Evolutionary conservation across 78 protist species (phyloP), one percentile per base, ranked within the genome.

Genomic region (Dictyostelium capitatum): DNA sequence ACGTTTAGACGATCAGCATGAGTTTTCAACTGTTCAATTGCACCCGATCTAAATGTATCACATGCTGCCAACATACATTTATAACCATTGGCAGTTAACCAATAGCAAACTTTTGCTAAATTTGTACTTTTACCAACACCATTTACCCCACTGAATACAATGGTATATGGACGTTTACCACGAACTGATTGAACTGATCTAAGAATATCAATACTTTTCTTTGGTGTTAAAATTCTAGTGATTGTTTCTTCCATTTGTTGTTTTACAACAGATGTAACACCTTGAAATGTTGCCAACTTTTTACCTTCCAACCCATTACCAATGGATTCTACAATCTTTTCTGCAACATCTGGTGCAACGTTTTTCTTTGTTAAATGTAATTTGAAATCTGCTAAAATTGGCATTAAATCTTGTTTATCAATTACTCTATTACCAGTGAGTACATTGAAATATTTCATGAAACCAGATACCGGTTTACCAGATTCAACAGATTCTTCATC

Each of bases 11-110:
- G 54, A 2, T 67, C 62, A 3, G 98, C 83, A 95, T 99, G 99
- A 9, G 96, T 97, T 28, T 92, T 84, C 46, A 99, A 93, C 91
- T 99, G 99, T 89, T 98, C 99, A 30, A 99, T 98, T 0, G 99
- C 99, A 23, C 99, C 99, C 0, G 99, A 90, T 20, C 99, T 91
- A 98, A 99, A 99, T 4, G 99, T 99, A 95, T 99, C 99, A 82
- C 99, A 98, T 3, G 99, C 99, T 28, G 99, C 99, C 75, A 99
- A 80, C 84, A 98, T 10, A 53, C 98, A 98, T 48, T 53, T 51
- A 57, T 82, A 48, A 10, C 84, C 90, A 79, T 98, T 92, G 6
- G 89, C 96, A 32, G 30, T 73, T 59, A 98, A 95, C 98, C 98
- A 98, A 67, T 74, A 87, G 91, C 96, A 94, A 25, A 95, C 50